These are phyloP conservation scores for Kodamaea derodonti DNA, from an alignment of 1,139 yeast species.

Conservation along the genomic window DNA sequence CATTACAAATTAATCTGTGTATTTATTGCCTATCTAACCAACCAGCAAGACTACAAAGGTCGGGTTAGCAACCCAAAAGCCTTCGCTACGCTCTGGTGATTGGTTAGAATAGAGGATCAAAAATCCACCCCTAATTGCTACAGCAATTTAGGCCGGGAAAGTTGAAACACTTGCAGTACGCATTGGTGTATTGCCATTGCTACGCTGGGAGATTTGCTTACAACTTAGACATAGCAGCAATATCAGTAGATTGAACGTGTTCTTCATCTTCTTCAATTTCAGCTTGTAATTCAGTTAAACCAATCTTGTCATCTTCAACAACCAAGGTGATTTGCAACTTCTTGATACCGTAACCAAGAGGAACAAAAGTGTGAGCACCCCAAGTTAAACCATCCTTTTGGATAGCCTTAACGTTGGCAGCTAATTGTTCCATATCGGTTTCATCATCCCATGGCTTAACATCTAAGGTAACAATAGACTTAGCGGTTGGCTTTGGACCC, in stretches of 20 bases:
- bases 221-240: constrained; percentile 97
- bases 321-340: constrained; percentile 98
- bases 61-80: too few species aligned
- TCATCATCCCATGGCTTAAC: constrained; percentile 99
- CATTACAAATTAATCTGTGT: too few species aligned
- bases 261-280: constrained; percentile 93
- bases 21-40: too few species aligned
- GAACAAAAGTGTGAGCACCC: constrained; percentile 97
- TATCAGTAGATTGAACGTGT: constrained; percentile 97
- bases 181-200: too few species aligned
- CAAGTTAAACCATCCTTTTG: constrained; percentile 91
- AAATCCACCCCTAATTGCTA: too few species aligned
- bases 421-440: constrained; percentile 86
- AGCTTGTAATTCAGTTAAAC: constrained; percentile 85
- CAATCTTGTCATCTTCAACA: constrained; percentile 94
- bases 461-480: constrained; percentile 92
- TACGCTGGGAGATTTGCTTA: too few species aligned
- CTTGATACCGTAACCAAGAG: constrained; percentile 99
- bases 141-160: too few species aligned
- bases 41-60: too few species aligned
- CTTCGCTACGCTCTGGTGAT: too few species aligned
- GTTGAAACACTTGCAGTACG: too few species aligned
- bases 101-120: too few species aligned
- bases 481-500: constrained; percentile 98
- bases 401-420: constrained; percentile 79